Conservation (phyloP, 2,329 filamentous ascomycete genomes). For the Fusarium heterosporum region DNA sequence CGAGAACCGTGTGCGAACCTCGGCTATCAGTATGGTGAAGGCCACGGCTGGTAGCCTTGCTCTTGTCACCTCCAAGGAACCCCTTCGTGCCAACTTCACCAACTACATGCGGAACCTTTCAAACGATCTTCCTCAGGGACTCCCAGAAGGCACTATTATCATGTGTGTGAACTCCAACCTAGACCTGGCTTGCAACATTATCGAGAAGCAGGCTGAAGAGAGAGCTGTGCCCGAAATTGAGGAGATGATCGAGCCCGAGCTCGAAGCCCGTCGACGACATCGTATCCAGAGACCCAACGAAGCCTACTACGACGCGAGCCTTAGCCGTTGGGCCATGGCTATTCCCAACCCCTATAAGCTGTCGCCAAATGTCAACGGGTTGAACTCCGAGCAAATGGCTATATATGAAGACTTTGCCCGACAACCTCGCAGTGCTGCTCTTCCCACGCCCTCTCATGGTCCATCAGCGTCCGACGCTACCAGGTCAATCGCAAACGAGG, state of each 20-base stretch:
- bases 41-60: constrained; percentile 93
- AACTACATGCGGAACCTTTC: constrained; percentile 89
- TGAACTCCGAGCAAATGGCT: constrained; percentile 92
- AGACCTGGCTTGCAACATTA: constrained; percentile 90
- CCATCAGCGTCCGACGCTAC: constrained; percentile 71
- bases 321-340: constrained; percentile 92
- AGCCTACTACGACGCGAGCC: constrained; percentile 81
- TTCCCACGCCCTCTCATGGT: constrained; percentile 66
- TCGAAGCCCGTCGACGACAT: constrained; percentile 82
- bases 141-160: constrained; percentile 94
- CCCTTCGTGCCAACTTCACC: constrained; percentile 93
- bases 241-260: constrained; percentile 84
- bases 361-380: constrained; percentile 72
- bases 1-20: constrained; percentile 84
- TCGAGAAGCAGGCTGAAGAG: constrained; percentile 95
- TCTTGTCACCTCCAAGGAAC: constrained; percentile 98
- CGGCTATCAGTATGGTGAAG: constrained; percentile 94
- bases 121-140: constrained; percentile 77
- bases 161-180: constrained; percentile 99
- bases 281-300: constrained; percentile 81
- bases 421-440: constrained; percentile 75
- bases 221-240: constrained; percentile 95
- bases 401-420: constrained; percentile 97
- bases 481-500: constrained; percentile 71
- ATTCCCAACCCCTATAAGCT: constrained; percentile 95